These are phyloP conservation scores for Scytalidium lignicola DNA, from an alignment of 2,329 filamentous ascomycete genomes.

Conservation along the genomic window DNA sequence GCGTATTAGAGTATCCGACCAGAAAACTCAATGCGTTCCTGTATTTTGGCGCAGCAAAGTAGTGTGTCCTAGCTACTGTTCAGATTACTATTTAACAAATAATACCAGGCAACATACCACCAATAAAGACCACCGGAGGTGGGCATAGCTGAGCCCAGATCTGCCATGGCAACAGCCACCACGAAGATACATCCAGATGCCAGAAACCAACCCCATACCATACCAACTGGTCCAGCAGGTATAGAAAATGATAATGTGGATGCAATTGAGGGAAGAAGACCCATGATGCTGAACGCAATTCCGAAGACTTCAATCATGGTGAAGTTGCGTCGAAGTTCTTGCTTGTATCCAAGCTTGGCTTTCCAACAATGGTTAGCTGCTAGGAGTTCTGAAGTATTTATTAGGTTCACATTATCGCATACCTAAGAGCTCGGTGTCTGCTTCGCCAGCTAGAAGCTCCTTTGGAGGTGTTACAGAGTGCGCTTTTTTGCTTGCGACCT, in stretches of 20 bases:
- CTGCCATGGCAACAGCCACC: constrained; percentile 54
- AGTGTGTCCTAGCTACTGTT: constrained; percentile 43
- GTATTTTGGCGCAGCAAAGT: constrained; percentile 48
- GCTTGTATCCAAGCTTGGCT: constrained; percentile 37
- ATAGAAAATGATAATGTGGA: constrained; percentile 54
- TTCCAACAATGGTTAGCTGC: neutral
- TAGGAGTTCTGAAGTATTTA: neutral
- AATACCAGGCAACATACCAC: constrained; percentile 14
- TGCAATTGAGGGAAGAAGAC: constrained; percentile 54
- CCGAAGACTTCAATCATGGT: constrained; percentile 59
- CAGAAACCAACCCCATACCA: constrained; percentile 60
- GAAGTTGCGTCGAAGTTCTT: constrained; percentile 57
- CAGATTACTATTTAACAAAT: neutral
- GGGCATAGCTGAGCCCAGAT: constrained; percentile 50
- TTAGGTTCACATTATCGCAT: too few relatives aligned
- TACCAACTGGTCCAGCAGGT: constrained; percentile 53
- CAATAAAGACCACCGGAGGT: constrained; percentile 54
- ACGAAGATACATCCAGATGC: constrained; percentile 53
- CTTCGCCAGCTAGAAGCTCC: constrained; percentile 20
- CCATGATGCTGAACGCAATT: constrained; percentile 56
- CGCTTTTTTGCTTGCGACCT: constrained; percentile 13
- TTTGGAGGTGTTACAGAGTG: constrained; percentile 11
- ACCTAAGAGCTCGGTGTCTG: constrained; percentile 27
- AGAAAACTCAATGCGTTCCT: constrained; percentile 55
- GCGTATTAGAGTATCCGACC: constrained; percentile 56